A percentile compares a stretch with the other conserved stretches of the same genome.
phyloP scores from a whole-genome alignment of 2,329 filamentous ascomycete genomes.

The Cladobotryum mycophilum region DNA sequence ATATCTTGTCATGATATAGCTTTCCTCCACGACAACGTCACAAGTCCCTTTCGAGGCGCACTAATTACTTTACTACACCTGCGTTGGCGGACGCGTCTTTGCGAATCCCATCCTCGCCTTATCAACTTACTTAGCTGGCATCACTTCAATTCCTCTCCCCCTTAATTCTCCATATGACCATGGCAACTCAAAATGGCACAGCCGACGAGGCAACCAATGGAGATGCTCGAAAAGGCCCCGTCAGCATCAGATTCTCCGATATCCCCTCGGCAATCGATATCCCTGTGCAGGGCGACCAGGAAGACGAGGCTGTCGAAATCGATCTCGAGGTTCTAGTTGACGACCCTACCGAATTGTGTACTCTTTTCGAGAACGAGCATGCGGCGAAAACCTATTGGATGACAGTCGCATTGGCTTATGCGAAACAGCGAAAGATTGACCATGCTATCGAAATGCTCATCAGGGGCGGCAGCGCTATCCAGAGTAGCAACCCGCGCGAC shows the following conservation, averaged over 20 bases:
- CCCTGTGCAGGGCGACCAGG: constrained; percentile 56
- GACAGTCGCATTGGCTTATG: constrained; percentile 93
- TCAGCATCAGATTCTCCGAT: constrained; percentile 56
- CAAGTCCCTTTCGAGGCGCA: neutral
- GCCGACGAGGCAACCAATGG: constrained; percentile 39
- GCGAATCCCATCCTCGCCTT: neutral
- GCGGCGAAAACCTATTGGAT: constrained; percentile 94
- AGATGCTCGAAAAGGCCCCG: constrained; percentile 27
- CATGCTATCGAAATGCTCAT: constrained; percentile 69
- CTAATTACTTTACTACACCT: neutral
- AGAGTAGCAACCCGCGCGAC: constrained; percentile 70
- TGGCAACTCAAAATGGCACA: constrained; percentile 41
- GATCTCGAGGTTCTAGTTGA: constrained; percentile 86
- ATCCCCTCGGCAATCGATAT: constrained; percentile 62
- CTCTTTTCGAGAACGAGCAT: constrained; percentile 87
- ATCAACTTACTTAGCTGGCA: neutral
- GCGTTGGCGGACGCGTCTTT: neutral
- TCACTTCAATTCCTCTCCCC: constrained; percentile 9
- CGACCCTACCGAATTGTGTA: constrained; percentile 91
- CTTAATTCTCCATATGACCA: constrained; percentile 21
- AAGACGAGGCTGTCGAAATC: constrained; percentile 79
- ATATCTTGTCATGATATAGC: neutral
- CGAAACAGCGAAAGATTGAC: constrained; percentile 90
- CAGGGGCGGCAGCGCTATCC: constrained; percentile 65
- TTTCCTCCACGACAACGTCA: neutral